A percentile compares a stretch with the other conserved stretches of the same genome.
Conservation (phyloP, 345 rosid species). For the Salix caprea region DNA sequence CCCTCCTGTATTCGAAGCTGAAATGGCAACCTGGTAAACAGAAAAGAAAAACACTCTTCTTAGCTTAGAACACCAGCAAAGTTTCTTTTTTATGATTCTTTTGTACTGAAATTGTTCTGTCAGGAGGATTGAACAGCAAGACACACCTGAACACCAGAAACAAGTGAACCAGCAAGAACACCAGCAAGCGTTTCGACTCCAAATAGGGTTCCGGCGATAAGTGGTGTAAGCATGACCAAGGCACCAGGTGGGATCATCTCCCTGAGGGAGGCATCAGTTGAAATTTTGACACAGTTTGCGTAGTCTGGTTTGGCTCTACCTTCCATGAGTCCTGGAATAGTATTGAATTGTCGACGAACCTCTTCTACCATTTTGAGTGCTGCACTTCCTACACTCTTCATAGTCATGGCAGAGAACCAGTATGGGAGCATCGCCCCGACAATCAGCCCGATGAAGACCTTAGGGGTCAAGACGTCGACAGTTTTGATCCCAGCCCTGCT, state of each 20-base stretch:
- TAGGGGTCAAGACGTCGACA: slow-evolving; percentile 62
- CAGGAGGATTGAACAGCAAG: neutral
- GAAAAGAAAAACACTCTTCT: neutral
- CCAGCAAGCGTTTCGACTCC: slow-evolving; percentile 70
- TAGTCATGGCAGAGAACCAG: slow-evolving; percentile 75
- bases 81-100: neutral
- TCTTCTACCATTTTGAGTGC: slow-evolving; percentile 78
- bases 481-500: slow-evolving; percentile 56
- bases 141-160: slow-evolving; percentile 60
- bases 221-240: slow-evolving; percentile 64
- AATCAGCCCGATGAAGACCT: slow-evolving; percentile 58
- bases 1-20: slow-evolving; percentile 74
- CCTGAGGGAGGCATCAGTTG: slow-evolving; percentile 57
- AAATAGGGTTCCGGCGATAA: slow-evolving; percentile 52
- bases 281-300: slow-evolving; percentile 67
- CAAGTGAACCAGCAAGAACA: slow-evolving; percentile 68
- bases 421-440: slow-evolving; percentile 78
- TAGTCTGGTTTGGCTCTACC: slow-evolving; percentile 59
- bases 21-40: slow-evolving; percentile 50
- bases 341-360: slow-evolving; percentile 64
- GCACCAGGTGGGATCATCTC: slow-evolving; percentile 81
- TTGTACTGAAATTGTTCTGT: neutral
- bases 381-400: slow-evolving; percentile 74
- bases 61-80: neutral
- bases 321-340: slow-evolving; percentile 73